A percentile compares a stretch with the other conserved stretches of the same genome.
These are phyloP conservation scores for Cladophialophora yegresii DNA, from an alignment of 2,329 filamentous ascomycete genomes.

Conservation along the genomic window DNA sequence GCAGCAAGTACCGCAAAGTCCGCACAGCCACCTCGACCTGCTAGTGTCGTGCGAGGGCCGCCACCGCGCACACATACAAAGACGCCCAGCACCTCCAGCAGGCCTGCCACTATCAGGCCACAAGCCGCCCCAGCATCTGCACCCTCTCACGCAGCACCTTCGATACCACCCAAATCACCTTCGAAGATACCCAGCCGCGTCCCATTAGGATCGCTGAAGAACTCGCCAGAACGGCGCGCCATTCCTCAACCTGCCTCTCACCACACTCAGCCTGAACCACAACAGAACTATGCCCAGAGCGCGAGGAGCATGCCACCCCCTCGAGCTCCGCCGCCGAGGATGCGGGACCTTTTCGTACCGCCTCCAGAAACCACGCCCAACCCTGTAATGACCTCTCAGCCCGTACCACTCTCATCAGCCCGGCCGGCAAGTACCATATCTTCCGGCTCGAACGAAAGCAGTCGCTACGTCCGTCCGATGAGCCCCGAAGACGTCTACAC, in stretches of 20 bases:
- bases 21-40: constrained; percentile 37
- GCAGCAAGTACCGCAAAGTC: constrained; percentile 22
- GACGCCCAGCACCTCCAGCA: constrained; percentile 47
- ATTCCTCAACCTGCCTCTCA: constrained; percentile 44
- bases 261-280: constrained; percentile 24
- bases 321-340: constrained; percentile 80
- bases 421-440: constrained; percentile 57
- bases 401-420: constrained; percentile 39
- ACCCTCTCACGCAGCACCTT: constrained; percentile 28
- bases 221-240: constrained; percentile 74
- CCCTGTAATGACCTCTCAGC: constrained; percentile 39
- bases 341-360: constrained; percentile 75
- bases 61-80: constrained; percentile 49
- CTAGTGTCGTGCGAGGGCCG: constrained; percentile 45
- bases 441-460: constrained; percentile 44
- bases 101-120: constrained; percentile 46
- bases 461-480: constrained; percentile 55
- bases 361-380: constrained; percentile 45
- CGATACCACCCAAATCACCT: constrained; percentile 47
- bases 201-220: constrained; percentile 55
- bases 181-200: constrained; percentile 53
- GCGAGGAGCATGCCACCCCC: constrained; percentile 56
- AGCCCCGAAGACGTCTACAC: constrained; percentile 84
- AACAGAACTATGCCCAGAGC: constrained; percentile 36
- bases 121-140: constrained; percentile 27